Base-by-base conservation (phyloP, 2,329 filamentous ascomycete species). In the Fusarium brevicatenulatum region DNA sequence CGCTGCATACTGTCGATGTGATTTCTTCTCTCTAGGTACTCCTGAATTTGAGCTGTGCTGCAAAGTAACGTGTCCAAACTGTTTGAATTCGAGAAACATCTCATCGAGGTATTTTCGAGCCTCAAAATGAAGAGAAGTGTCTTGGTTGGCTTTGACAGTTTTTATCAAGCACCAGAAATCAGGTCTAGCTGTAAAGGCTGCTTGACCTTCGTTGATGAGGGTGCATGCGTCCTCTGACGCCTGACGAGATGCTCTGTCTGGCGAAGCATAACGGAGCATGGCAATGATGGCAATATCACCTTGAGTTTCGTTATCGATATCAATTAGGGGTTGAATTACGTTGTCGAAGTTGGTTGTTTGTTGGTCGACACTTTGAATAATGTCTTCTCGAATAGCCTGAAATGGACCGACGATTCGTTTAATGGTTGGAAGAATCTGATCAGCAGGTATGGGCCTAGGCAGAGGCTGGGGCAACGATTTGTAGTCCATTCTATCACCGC, bases 391-490 rank as follows among this genome's bases (percentile, higher is more conserved):
- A 12, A 23, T 5, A 18, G 21, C 13, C 7, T 7, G 10, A 5
- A 23, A 34, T 7, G 12, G 21, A 0, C 2, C 4, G 21, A 50
- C 8, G 4, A 50, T 50, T 7, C 30, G 1, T 32, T 34, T 50
- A 30, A 34, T 50, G 4, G 28, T 34, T 2, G 15, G 10, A 19
- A 34, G 7, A 9, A 34, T 2, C 5, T 18, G 28, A 19, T 34
- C 7, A 18, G 21, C 28, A 4, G 10, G 10, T 1, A 34, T 34
- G 4, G 34, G 15, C 4, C 10, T 32, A 13, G 46, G 10, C 0
- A 23, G 46, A 50, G 21, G 5, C 15, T 23, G 46, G 3, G 46
- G 30, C 0, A 34, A 9, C 2, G 21, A 18, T 4, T 43, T 18
- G 5, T 9, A 23, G n/a, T 42, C 40, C n/a, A 42, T 42, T 32